Conservation (phyloP, 805 yeast genomes). For the Myxozyma nipponensis region DNA sequence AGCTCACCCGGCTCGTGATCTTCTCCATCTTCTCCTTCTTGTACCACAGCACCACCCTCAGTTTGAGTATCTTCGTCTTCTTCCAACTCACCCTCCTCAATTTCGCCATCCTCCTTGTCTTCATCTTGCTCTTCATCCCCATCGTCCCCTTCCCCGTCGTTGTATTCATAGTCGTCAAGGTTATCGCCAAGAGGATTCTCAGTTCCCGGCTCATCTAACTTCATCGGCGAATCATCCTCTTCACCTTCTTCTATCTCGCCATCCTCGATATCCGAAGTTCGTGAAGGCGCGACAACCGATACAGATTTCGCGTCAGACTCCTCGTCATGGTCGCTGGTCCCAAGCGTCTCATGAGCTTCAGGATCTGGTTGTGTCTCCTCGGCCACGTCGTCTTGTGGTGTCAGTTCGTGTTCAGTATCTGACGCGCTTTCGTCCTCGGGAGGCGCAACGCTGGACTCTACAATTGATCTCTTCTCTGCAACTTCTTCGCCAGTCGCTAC, state of each 20-base stretch:
- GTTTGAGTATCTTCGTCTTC: slow-evolving; percentile 7
- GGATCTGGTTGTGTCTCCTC: no score
- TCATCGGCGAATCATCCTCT: slow-evolving; percentile 1
- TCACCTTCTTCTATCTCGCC: slow-evolving; percentile 15
- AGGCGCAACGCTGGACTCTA: no score
- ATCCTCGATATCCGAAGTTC: no score
- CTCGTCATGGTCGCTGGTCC: no score
- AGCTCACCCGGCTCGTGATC: slow-evolving; percentile 9
- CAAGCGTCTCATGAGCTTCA: no score
- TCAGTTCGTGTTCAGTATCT: no score
- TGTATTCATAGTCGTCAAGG: slow-evolving; percentile 2
- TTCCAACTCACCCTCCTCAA: slow-evolving; percentile 14
- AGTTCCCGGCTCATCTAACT: slow-evolving; percentile 1
- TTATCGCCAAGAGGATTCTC: slow-evolving; percentile 1
- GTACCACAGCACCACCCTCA: background rate
- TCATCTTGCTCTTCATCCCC: slow-evolving; percentile 18
- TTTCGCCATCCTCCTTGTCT: slow-evolving; percentile 7
- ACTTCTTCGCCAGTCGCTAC: no score
- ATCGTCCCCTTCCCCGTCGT: slow-evolving; percentile 1
- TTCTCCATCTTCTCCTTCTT: slow-evolving; percentile 5
- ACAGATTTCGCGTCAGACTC: no score
- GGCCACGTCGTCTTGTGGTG: no score
- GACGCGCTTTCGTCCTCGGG: no score
- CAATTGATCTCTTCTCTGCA: no score
- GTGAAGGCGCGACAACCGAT: no score